Evolutionary conservation across 352 stramenopile genomes (phyloP).

Genomic region (Hyaloperonospora brassicae): DNA sequence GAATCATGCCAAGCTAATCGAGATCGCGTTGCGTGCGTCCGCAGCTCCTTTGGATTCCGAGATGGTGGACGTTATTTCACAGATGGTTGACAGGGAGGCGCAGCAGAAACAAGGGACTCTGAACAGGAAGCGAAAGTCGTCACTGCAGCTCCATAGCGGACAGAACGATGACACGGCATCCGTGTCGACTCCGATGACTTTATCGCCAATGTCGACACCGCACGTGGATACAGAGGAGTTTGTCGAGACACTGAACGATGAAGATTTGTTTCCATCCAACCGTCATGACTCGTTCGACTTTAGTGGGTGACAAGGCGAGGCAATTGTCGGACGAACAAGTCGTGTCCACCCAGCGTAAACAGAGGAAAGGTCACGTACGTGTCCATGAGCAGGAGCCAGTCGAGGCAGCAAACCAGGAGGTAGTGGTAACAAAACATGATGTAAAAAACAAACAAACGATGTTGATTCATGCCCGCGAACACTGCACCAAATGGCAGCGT

Average conservation of each 20-base stretch:
- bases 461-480: too few species aligned
- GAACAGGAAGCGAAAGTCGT: constrained; percentile 28
- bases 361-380: neutral
- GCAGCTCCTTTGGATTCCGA: constrained; percentile 66
- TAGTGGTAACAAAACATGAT: neutral
- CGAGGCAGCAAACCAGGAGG: too few species aligned
- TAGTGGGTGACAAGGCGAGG: constrained; percentile 23
- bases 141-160: constrained; percentile 9
- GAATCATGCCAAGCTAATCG: constrained; percentile 59
- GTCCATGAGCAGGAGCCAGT: neutral
- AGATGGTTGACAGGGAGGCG: constrained; percentile 70
- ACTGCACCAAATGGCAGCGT: too few species aligned
- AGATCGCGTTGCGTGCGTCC: constrained; percentile 70
- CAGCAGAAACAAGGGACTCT: constrained; percentile 46
- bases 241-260: constrained; percentile 37
- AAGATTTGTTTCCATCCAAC: constrained; percentile 43
- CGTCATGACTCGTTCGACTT: constrained; percentile 66
- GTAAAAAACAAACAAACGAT: too few species aligned
- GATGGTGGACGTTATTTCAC: constrained; percentile 69
- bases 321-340: neutral
- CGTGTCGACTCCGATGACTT: constrained; percentile 16
- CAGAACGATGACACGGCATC: constrained; percentile 22
- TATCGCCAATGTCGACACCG: constrained; percentile 26
- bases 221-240: constrained; percentile 27
- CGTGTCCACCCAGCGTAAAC: too few species aligned